Percentiles rank a stretch among this genome's conserved stretches.
Evolutionary conservation across 179 eudicot species (phyloP).

Genomic region (Patellifolia procumbens): DNA sequence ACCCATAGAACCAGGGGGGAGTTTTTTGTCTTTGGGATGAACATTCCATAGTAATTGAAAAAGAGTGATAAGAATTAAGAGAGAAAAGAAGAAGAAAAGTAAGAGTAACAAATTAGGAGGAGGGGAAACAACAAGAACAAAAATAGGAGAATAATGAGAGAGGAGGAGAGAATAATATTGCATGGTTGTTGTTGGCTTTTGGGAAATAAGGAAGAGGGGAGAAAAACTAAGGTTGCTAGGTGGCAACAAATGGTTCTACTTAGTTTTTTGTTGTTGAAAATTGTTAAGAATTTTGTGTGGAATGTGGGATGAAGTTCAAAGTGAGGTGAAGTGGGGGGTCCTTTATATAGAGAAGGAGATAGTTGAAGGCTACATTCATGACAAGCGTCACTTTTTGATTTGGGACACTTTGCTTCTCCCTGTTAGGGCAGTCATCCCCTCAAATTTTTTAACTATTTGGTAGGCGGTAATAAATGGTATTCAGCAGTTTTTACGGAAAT

Average conservation of each 20-base stretch:
- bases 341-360: slow-evolving; percentile 35
- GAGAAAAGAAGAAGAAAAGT: slow-evolving; percentile 6
- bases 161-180: slow-evolving; percentile 14
- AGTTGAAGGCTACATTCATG: slow-evolving; percentile 22
- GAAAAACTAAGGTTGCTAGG: background rate
- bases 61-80: slow-evolving; percentile 21
- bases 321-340: slow-evolving; percentile 14
- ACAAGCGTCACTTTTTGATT: slow-evolving; percentile 34
- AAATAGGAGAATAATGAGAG: background rate
- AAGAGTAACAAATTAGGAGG: slow-evolving; percentile 12
- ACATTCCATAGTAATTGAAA: slow-evolving; percentile 24
- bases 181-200: slow-evolving; percentile 29
- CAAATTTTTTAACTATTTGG: no score
- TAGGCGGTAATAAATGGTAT: no score
- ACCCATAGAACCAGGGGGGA: slow-evolving; percentile 94
- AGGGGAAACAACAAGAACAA: slow-evolving; percentile 5
- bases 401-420: slow-evolving; percentile 31
- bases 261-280: background rate
- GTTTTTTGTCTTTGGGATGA: slow-evolving; percentile 27
- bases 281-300: slow-evolving; percentile 8
- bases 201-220: background rate
- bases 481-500: no score
- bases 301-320: slow-evolving; percentile 25
- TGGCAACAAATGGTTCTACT: background rate
- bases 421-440: background rate